Evolutionary conservation across 768 basidiomycete genomes (phyloP).

Genomic region (Collybia mongolica): DNA sequence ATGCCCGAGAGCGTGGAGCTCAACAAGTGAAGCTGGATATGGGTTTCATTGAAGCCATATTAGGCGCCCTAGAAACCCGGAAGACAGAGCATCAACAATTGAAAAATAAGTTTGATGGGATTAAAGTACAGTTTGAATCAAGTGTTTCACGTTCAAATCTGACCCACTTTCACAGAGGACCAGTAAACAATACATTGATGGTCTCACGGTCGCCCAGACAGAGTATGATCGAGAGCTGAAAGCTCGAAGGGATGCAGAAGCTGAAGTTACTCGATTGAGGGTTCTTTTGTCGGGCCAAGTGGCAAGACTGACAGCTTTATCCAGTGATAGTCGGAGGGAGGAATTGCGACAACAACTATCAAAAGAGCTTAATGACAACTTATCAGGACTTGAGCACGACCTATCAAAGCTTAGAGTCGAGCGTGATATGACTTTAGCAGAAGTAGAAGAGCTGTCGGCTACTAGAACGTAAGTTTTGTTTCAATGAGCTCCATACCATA

Average conservation of each 20-base stretch:
- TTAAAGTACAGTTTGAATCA: slow-evolving; percentile 63
- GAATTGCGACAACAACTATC: slow-evolving; percentile 80
- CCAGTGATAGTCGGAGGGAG: slow-evolving; percentile 72
- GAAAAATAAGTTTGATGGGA: slow-evolving; percentile 78
- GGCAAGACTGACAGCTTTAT: slow-evolving; percentile 80
- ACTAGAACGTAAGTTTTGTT: slow-evolving; percentile 59
- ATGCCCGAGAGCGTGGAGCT: slow-evolving; percentile 57
- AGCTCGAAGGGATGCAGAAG: slow-evolving; percentile 86
- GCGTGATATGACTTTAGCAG: slow-evolving; percentile 88
- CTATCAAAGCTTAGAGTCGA: slow-evolving; percentile 86
- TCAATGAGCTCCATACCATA: slow-evolving; percentile 1
- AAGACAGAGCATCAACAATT: slow-evolving; percentile 61
- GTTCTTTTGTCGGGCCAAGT: slow-evolving; percentile 89
- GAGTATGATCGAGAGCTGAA: slow-evolving; percentile 94
- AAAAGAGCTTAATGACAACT: slow-evolving; percentile 72
- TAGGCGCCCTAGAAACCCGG: slow-evolving; percentile 63
- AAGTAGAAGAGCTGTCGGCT: slow-evolving; percentile 86
- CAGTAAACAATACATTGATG: slow-evolving; percentile 90
- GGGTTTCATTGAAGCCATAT: slow-evolving; percentile 68
- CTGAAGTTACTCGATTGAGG: slow-evolving; percentile 83
- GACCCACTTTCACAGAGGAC: slow-evolving; percentile 56
- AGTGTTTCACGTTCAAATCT: slow-evolving; percentile 1
- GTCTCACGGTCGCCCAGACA: slow-evolving; percentile 87
- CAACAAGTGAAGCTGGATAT: slow-evolving; percentile 70
- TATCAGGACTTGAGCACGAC: slow-evolving; percentile 80